Base-by-base conservation (phyloP, 352 stramenopile genomes). In the Globisporangium megalacanthum region DNA sequence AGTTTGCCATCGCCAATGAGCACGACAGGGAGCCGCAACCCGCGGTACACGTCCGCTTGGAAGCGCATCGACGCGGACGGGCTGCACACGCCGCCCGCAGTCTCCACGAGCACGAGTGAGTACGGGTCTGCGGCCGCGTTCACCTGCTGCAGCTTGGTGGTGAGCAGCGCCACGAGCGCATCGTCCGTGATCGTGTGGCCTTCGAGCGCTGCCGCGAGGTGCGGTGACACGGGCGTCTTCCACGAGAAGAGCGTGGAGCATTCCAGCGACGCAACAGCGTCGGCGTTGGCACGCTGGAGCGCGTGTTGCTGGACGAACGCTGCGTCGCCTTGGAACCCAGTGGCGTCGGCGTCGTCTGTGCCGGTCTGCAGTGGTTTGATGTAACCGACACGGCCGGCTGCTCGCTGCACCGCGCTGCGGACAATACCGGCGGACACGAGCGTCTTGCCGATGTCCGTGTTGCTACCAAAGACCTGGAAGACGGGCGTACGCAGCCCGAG, bases 381-480 rank as follows among this genome's bases (percentile, higher is more conserved):
- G 77, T 99, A 99, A 49, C 62, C 71, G 6, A 92, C 78, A 5
- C 65, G 55, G 13, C 52, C 48, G 14, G 29, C 10, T 0, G 53
- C 66, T 13, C 46, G 37, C 29, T 62, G 65, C 20, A 84, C 64
- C 15, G 80, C 86, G 22, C 87, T 83, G 52, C 85, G 77, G 49
- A 96, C 87, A 46, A 99, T 92, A 31, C 93, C 95, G 0, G 90
- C 81, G n/a, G 92, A 96, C 15, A 99, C 70, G 33, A 99, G 81
- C 1, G 95, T 98, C 78, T 99, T 99, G 60, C 96, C 96, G 25
- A 99, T 94, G 74, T 98, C 96, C 46, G 96, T 99, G 69, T 99
- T 99, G 65, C 93, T 95, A 54, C 96, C 96, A 69, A 97, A 98
- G n/a, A 99, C 75, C 60, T 94, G 84, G 56, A 94, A 90, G 53